These are phyloP conservation scores for Byssothecium circinans DNA, from an alignment of 2,329 filamentous ascomycete species.

Conservation along the genomic window DNA sequence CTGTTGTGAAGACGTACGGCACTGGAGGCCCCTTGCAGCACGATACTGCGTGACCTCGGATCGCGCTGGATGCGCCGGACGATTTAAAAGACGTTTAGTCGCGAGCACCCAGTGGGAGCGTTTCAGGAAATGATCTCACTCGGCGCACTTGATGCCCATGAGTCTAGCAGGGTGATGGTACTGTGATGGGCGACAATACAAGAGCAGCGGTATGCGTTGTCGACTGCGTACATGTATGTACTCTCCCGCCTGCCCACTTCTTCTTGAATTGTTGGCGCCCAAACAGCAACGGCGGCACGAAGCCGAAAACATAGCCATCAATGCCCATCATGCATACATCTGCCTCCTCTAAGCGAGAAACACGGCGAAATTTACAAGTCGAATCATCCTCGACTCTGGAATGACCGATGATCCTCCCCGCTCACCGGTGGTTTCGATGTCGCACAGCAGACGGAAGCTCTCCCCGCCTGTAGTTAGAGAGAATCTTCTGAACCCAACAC, in stretches of 20 bases:
- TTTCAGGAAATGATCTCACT: slow-evolving; percentile 16
- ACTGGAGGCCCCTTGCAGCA: too few species aligned
- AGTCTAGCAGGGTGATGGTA: slow-evolving; percentile 17
- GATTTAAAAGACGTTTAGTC: not conserved
- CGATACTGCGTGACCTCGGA: too few species aligned
- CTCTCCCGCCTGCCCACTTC: not conserved
- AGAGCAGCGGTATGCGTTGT: slow-evolving; percentile 1
- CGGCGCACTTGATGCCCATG: slow-evolving; percentile 13
- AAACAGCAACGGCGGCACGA: too few species aligned
- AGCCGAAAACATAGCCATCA: too few species aligned
- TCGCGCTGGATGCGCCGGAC: too few species aligned
- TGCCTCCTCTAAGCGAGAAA: too few species aligned
- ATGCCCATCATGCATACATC: too few species aligned
- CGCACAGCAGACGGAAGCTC: not conserved
- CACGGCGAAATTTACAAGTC: too few species aligned
- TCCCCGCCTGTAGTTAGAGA: not conserved
- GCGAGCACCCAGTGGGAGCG: not conserved
- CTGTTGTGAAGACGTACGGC: too few species aligned
- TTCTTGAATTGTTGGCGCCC: too few species aligned
- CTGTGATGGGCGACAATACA: slow-evolving; percentile 7
- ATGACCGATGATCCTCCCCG: too few species aligned
- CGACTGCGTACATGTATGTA: not conserved
- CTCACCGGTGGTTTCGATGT: not conserved
- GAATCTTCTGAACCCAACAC: not conserved
- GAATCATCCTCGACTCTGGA: too few species aligned